A percentile compares a stretch with the other conserved stretches of the same genome.
Conservation (phyloP, 495 filamentous ascomycete species). For the Annulohypoxylon moriforme region DNA sequence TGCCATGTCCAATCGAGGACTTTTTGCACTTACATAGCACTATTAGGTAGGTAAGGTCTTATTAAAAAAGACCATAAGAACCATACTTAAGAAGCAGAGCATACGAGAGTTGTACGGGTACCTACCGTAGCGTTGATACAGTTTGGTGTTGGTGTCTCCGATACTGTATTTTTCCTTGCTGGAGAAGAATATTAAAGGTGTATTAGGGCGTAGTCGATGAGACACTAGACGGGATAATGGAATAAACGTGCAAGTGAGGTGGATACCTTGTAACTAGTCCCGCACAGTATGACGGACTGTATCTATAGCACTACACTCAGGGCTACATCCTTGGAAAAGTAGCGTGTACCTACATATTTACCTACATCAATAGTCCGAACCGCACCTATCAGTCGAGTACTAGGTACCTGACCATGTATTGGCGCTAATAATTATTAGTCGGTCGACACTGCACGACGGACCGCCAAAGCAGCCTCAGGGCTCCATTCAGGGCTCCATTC, state of each 20-base stretch:
- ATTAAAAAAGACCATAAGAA: background rate
- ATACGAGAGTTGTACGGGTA: constrained; percentile 30
- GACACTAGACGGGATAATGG: constrained; percentile 8
- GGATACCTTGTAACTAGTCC: background rate
- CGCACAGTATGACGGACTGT: background rate
- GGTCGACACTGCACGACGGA: constrained; percentile 40
- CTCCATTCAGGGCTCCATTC: constrained; percentile 46
- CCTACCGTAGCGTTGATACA: constrained; percentile 36
- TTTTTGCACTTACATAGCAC: background rate
- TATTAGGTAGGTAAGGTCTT: background rate
- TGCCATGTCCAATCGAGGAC: constrained; percentile 1
- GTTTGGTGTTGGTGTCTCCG: constrained; percentile 2
- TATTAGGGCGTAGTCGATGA: constrained; percentile 2
- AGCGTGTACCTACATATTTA: too few relatives aligned
- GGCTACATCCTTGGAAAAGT: too few relatives aligned
- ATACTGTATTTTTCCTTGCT: constrained; percentile 28
- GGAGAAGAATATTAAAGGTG: constrained; percentile 1
- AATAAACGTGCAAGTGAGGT: constrained; percentile 7
- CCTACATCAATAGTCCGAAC: background rate
- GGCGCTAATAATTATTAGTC: background rate
- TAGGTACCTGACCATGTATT: background rate
- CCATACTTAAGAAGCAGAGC: background rate
- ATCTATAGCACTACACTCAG: background rate
- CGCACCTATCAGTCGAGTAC: too few relatives aligned
- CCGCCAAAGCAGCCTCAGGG: constrained; percentile 52